Base-by-base conservation (phyloP, 768 basidiomycete genomes). In the Tricholoma terreum region DNA sequence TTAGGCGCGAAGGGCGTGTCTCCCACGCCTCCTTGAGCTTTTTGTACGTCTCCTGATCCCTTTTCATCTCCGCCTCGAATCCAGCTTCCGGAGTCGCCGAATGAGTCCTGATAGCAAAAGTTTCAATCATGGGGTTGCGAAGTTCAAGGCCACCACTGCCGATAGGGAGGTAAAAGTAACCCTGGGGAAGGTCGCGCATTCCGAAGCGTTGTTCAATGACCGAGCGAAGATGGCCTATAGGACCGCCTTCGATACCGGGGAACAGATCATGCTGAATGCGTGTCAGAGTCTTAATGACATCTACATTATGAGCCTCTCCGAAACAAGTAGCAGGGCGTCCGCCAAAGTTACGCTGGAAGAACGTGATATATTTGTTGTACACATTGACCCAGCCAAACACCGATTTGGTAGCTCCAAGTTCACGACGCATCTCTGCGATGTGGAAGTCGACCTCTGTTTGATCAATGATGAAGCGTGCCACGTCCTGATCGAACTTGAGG, bases 101-200 rank as follows among this genome's bases (percentile, higher is more conserved):
- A 42, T 10, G 40, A 42, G n/a, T 17, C 51, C 50, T 61, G 55
- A 77, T 50, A 1, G 71, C 66, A 36, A 77, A 64, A 19, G 74
- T 65, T 50, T 75, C 73, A 21, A 78, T 63, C 63, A 77, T 70
- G 1, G 70, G 69, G 45, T 77, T 73, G 49, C 66, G 64, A 12
- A 72, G 55, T 54, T 70, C 69, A 33, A 71, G 60, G 3, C 69
- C 69, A 22, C 71, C 71, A 30, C 55, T 55, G 14, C 62, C 55
- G 35, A 70, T 63, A 1, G 70, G 66, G 27, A 68, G 60, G 56
- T 65, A 71, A 50, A 66, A 70, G 50, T 65, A 70, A 2, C 71
- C 69, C 33, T 65, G 62, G 1, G 69, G 71, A 19, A 72, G 59
- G 45, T 69, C 63, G 9, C 46, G 38, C 3, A 68, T 55, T 4